Evolutionary conservation across 805 yeast genomes (phyloP).

Genomic region (Maudiozyma pseudohumilis): DNA sequence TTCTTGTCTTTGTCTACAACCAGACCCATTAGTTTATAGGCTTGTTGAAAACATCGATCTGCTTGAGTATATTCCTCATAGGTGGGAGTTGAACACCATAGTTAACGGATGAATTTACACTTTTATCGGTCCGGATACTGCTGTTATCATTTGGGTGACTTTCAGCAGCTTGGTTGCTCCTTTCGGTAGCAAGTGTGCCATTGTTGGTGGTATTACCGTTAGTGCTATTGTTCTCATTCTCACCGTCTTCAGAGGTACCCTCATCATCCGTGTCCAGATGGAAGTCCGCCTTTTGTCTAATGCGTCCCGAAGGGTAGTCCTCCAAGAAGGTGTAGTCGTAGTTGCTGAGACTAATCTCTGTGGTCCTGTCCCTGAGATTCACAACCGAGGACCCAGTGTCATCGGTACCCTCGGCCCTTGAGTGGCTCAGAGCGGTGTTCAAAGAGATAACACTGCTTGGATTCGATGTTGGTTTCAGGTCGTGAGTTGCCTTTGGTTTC

Average conservation of each 20-base stretch:
- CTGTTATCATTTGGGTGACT: constrained; percentile 11
- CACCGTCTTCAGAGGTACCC: constrained; percentile 5
- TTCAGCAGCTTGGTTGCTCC: constrained; percentile 7
- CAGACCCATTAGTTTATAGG: constrained; percentile 23
- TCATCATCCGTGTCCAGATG: constrained; percentile 11
- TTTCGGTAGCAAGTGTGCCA: neutral
- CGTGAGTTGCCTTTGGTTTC: constrained; percentile 11
- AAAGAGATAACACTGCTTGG: constrained; percentile 15
- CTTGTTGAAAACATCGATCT: constrained; percentile 19
- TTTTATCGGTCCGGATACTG: constrained; percentile 1
- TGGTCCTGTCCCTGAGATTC: neutral
- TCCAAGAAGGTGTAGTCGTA: constrained; percentile 1
- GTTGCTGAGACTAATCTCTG: neutral
- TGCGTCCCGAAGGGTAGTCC: neutral
- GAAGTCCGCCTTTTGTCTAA: constrained; percentile 9
- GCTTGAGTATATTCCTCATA: constrained; percentile 18
- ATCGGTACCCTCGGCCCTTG: neutral
- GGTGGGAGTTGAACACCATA: constrained; percentile 19
- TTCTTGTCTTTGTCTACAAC: neutral
- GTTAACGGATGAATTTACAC: neutral
- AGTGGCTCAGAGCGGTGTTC: constrained; percentile 4
- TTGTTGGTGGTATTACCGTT: constrained; percentile 1
- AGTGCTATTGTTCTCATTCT: constrained; percentile 10
- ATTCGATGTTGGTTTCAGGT: constrained; percentile 12
- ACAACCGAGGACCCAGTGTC: neutral